A percentile compares a stretch with the other conserved stretches of the same genome.
Conservation (phyloP, 192 early-diverging fungal genomes). For the Powellomyces hirtus region DNA sequence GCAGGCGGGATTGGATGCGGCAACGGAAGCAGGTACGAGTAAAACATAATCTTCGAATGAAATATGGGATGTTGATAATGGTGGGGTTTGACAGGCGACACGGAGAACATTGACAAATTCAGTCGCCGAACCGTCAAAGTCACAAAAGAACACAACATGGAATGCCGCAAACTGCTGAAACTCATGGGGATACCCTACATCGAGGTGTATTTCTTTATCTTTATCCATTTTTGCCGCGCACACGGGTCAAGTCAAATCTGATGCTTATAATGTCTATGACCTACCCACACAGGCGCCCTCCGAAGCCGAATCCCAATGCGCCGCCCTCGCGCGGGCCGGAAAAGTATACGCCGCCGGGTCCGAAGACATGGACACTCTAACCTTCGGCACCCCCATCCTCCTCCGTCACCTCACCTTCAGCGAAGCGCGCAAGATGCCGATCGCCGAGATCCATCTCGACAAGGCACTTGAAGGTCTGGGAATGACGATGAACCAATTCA, state of each 20-base stretch:
- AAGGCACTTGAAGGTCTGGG: conserved; percentile 80
- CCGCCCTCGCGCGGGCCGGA: conserved; percentile 80
- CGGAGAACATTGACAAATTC: conserved; percentile 83
- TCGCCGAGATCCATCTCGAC: conserved; percentile 80
- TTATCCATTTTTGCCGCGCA: neutral
- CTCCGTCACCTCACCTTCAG: conserved; percentile 91
- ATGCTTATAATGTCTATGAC: conserved; percentile 51
- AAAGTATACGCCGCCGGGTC: conserved; percentile 93
- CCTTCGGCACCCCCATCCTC: conserved; percentile 86
- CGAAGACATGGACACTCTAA: conserved; percentile 98
- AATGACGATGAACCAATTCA: conserved; percentile 78
- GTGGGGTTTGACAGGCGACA: conserved; percentile 47
- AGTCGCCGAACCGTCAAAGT: conserved; percentile 85
- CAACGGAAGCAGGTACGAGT: conserved; percentile 49
- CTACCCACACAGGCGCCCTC: conserved; percentile 92
- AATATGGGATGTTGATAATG: neutral
- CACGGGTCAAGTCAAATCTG: neutral
- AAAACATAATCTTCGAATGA: neutral
- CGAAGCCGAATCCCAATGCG: conserved; percentile 98
- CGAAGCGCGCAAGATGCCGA: conserved; percentile 85
- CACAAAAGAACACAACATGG: conserved; percentile 89
- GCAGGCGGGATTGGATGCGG: conserved; percentile 41
- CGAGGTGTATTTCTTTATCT: conserved; percentile 46
- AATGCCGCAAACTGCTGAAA: conserved; percentile 82
- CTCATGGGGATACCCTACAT: conserved; percentile 93